Evolutionary conservation across 1,284 basidiomycete species (phyloP).

Genomic region (Puccinia novopanici): DNA sequence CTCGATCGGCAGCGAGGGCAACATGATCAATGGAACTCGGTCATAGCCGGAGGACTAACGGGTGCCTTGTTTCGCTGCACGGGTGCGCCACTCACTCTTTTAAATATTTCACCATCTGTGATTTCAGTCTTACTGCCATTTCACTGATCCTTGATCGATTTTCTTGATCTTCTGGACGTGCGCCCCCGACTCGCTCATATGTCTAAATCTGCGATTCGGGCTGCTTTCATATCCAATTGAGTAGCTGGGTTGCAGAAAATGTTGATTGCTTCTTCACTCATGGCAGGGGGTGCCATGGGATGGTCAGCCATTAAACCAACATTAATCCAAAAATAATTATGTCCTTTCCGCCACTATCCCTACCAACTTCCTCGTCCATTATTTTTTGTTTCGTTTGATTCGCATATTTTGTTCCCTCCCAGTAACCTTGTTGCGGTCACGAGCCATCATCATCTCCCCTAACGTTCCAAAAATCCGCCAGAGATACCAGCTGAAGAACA

Average conservation of each 20-base stretch:
- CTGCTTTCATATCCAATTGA: neutral
- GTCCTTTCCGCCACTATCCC: no score
- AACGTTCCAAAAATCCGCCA: neutral
- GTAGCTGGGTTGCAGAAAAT: conserved; percentile 41
- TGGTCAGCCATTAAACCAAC: conserved; percentile 36
- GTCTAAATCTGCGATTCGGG: neutral
- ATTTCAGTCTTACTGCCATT: neutral
- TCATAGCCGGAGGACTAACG: conserved; percentile 86
- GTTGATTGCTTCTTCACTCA: conserved; percentile 45
- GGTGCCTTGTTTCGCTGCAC: conserved; percentile 92
- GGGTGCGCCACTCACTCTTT: conserved; percentile 63
- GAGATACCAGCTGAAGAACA: neutral
- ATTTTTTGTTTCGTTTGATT: neutral
- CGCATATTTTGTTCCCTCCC: neutral
- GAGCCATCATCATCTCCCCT: conserved; percentile 5
- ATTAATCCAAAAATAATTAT: conserved; percentile 28
- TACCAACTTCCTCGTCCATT: neutral
- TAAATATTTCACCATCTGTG: neutral
- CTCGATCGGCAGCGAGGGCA: conserved; percentile 78
- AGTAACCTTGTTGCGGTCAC: no score
- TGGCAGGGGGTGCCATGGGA: conserved; percentile 41
- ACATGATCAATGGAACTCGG: conserved; percentile 87
- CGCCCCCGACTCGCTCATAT: neutral
- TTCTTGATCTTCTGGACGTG: no score
- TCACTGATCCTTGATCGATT: neutral